Evolutionary conservation across 106 monocot genomes (phyloP).

Genomic region (Platanthera guangdongensis): DNA sequence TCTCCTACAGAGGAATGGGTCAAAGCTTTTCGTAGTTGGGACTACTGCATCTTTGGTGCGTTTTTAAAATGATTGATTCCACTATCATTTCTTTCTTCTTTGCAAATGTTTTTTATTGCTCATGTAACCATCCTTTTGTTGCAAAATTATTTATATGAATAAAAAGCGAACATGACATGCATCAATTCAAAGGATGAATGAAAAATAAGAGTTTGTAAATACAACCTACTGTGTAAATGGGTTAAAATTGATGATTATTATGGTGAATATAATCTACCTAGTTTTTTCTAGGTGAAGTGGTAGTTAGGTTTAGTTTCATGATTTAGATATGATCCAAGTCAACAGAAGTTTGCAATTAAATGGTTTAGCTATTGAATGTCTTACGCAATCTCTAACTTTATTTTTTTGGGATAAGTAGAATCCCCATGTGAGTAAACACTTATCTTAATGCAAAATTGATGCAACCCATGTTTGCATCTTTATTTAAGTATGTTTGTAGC

Average conservation of each 20-base stretch:
- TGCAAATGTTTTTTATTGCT: background rate
- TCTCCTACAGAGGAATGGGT: conserved; percentile 55
- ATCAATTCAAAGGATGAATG: background rate
- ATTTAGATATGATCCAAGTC: too few species aligned
- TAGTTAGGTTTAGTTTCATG: too few species aligned
- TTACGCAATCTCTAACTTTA: too few species aligned
- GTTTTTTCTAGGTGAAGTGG: background rate
- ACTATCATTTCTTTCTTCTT: background rate
- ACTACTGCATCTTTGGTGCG: conserved; percentile 70
- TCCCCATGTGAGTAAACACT: too few species aligned
- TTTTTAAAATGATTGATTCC: background rate
- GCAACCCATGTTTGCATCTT: too few species aligned
- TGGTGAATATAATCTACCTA: background rate
- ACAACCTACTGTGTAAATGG: background rate
- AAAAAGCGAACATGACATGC: background rate
- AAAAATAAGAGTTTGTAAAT: background rate
- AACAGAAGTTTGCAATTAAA: too few species aligned
- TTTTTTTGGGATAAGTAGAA: too few species aligned
- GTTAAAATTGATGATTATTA: background rate
- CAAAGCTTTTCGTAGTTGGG: conserved; percentile 72
- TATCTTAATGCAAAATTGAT: too few species aligned
- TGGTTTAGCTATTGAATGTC: too few species aligned
- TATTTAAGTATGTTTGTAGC: too few species aligned
- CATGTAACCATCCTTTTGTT: background rate
- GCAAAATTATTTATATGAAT: background rate